These are phyloP conservation scores for Scleroderma bovista DNA, from an alignment of 768 basidiomycete genomes.

Conservation along the genomic window DNA sequence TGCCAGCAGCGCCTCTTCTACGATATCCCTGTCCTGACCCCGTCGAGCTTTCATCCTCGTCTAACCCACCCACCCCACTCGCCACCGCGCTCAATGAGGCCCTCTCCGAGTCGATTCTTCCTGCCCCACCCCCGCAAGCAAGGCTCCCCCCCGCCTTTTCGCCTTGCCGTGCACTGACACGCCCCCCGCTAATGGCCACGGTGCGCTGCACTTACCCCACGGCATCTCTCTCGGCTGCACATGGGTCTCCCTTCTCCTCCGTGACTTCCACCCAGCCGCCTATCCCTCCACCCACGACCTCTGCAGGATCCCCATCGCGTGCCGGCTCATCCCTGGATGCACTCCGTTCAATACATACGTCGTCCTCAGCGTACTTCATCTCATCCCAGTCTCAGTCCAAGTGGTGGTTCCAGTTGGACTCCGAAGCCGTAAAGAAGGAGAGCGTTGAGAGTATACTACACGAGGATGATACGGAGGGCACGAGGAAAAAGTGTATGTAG, in stretches of 20 bases:
- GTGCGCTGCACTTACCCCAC: constrained; percentile 62
- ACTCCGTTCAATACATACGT: constrained; percentile 41
- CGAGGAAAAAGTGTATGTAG: constrained; percentile 58
- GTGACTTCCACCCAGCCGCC: constrained; percentile 7
- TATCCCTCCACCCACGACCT: constrained; percentile 14
- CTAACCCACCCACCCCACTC: constrained; percentile 34
- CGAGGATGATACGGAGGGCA: constrained; percentile 45
- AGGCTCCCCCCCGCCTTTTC: constrained; percentile 35
- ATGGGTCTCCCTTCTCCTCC: constrained; percentile 4
- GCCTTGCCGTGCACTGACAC: constrained; percentile 28
- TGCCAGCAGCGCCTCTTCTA: constrained; percentile 12
- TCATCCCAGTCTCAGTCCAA: constrained; percentile 20
- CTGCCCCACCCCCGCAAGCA: constrained; percentile 40
- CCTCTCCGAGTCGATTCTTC: constrained; percentile 35
- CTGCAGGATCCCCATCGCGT: constrained; percentile 32
- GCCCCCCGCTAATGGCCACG: constrained; percentile 48
- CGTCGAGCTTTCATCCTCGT: not conserved
- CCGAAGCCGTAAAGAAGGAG: constrained; percentile 29
- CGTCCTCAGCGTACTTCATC: constrained; percentile 22
- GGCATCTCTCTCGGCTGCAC: constrained; percentile 45
- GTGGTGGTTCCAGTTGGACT: constrained; percentile 52
- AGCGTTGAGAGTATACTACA: constrained; percentile 40
- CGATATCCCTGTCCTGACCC: constrained; percentile 7
- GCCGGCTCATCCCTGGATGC: constrained; percentile 51
- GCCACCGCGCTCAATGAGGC: constrained; percentile 41